Base-by-base conservation (phyloP, 1,139 yeast genomes). In the Yueomyces sp. region DNA sequence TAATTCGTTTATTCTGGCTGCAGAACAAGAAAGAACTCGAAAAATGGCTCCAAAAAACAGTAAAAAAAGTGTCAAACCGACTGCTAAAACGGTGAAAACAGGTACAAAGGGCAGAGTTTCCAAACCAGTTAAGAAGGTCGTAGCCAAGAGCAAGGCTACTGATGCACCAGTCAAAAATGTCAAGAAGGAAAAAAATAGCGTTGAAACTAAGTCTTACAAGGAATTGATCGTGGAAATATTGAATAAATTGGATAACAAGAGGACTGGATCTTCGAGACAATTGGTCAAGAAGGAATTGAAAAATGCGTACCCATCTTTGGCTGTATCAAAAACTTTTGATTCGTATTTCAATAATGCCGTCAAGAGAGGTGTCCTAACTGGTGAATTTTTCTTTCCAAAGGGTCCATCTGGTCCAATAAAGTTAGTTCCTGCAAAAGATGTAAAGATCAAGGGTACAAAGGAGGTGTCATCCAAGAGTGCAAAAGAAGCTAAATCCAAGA, bases 211-310 rank as follows among this genome's bases (percentile, higher is more conserved):
- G 46, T 49, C 52, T 40, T 49, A 49, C 47, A 48, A 57, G 78
- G 95, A 83, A 47, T 73, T 84, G 78, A 83, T 86, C 63, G 74
- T 74, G 56, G 77, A 81, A 48, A 95, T 94, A 44, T 71, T 86
- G 51, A 61, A 72, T 41, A 67, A 80, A 36, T 73, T 85, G 56
- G 82, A 83, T 58, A 93, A 83, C 56, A 5, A 11, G n/a, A 78
- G 94, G 67, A 81, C 75, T 49, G 96, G 96, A 44, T 81, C 93
- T 40, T 76, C 81, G 73, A 83, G 91, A 60, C 84, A 78, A 60
- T 84, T 85, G 33, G 68, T 82, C 56, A 81, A 82, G 70, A 81
- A 81, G 64, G 80, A 76, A 61, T 77, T 82, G 50, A 78, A 51
- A 47, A 59, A 56, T 29, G 53, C 53, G 25, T 50, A 59, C 41